Percentiles rank a stretch among this genome's conserved stretches.
phyloP scores from a whole-genome alignment of 2,329 filamentous ascomycete species.

The Rutstroemia sp. region DNA sequence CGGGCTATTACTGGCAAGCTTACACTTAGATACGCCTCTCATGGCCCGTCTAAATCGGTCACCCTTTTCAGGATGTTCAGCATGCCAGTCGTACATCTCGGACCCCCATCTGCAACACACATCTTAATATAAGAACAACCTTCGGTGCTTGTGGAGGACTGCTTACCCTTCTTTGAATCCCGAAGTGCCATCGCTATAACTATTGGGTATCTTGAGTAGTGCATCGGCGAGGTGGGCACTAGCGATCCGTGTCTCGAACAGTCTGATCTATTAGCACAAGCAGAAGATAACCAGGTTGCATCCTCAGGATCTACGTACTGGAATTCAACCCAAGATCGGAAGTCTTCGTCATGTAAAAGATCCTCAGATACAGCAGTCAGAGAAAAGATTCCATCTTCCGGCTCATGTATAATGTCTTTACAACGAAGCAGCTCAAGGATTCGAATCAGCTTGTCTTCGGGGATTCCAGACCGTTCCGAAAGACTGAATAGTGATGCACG shows the following conservation, averaged over 20 bases:
- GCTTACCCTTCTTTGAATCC: neutral
- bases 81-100: neutral
- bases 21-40: neutral
- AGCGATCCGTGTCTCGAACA: neutral
- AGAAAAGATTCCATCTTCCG: neutral
- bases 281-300: neutral
- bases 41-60: neutral
- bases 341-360: neutral
- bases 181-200: neutral
- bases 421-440: neutral
- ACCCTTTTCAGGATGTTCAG: neutral
- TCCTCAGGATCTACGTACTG: neutral
- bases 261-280: neutral
- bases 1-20: neutral
- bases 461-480: neutral
- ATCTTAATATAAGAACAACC: neutral
- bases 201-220: neutral
- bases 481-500: neutral
- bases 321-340: neutral
- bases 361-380: neutral
- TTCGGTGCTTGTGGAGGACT: neutral
- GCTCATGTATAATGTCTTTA: neutral
- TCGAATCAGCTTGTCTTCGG: neutral
- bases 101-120: neutral
- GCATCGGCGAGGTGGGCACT: neutral